phyloP scores from a whole-genome alignment of 352 stramenopile genomes.

The Aphanomyces invadans region DNA sequence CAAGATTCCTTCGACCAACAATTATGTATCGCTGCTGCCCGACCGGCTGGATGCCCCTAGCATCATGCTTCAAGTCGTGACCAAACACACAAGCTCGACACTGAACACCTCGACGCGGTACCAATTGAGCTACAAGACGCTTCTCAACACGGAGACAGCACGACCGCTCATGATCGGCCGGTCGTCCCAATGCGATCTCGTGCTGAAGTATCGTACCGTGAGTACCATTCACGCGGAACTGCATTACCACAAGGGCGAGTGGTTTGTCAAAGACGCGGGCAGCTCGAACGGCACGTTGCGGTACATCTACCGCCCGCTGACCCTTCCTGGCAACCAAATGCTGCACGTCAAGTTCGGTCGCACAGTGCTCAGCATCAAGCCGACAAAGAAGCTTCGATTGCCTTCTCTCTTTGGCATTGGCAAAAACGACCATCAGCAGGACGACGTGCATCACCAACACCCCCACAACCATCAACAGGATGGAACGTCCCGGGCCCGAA shows the following conservation, averaged over 20 bases:
- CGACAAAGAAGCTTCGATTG: constrained; percentile 82
- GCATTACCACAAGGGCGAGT: constrained; percentile 90
- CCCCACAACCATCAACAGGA: constrained; percentile 8
- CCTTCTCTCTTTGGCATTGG: constrained; percentile 64
- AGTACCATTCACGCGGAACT: constrained; percentile 92
- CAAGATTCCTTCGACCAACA: constrained; percentile 48
- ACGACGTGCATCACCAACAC: neutral
- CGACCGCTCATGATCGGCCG: constrained; percentile 88
- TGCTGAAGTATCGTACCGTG: constrained; percentile 93
- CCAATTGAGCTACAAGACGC: constrained; percentile 85
- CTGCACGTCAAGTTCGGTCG: constrained; percentile 82
- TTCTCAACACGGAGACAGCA: constrained; percentile 89
- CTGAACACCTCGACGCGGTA: constrained; percentile 80
- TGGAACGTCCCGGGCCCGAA: constrained; percentile 15
- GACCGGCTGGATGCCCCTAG: constrained; percentile 62
- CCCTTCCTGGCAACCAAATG: constrained; percentile 84
- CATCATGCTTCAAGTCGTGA: constrained; percentile 86
- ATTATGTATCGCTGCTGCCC: constrained; percentile 65
- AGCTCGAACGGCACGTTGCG: constrained; percentile 91
- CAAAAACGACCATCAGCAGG: constrained; percentile 13
- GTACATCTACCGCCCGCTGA: constrained; percentile 90
- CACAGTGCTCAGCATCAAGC: constrained; percentile 82
- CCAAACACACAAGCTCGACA: constrained; percentile 78
- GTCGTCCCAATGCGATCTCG: constrained; percentile 90
- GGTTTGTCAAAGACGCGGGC: constrained; percentile 90